Conservation (phyloP, 2,329 filamentous ascomycete species). For the Epichloe scottii region DNA sequence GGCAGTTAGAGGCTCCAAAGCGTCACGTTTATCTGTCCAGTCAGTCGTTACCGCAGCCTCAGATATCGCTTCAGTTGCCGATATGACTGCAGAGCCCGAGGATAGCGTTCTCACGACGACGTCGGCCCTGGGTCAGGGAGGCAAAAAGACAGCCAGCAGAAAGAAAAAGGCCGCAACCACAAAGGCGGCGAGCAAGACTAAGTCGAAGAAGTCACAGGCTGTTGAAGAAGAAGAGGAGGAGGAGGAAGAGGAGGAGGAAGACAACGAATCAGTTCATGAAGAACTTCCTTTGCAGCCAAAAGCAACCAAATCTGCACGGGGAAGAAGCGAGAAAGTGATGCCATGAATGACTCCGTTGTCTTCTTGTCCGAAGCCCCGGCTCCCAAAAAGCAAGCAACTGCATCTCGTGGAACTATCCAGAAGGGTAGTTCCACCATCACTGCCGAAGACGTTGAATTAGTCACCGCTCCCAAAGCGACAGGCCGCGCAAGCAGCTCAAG, state of each 20-base stretch:
- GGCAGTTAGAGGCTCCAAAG: slow-evolving; percentile 50
- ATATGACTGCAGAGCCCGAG: slow-evolving; percentile 37
- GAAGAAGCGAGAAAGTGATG: slow-evolving; percentile 52
- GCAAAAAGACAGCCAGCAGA: slow-evolving; percentile 38
- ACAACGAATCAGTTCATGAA: slow-evolving; percentile 20
- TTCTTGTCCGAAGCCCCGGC: slow-evolving; percentile 35
- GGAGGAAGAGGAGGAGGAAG: slow-evolving; percentile 10
- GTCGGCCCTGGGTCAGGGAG: slow-evolving; percentile 45
- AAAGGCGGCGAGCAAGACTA: slow-evolving; percentile 26
- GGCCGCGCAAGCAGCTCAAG: slow-evolving; percentile 27
- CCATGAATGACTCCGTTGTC: slow-evolving; percentile 36
- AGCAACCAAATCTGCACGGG: slow-evolving; percentile 34
- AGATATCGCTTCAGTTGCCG: slow-evolving; percentile 35
- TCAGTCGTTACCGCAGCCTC: slow-evolving; percentile 39
- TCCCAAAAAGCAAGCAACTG: slow-evolving; percentile 46
- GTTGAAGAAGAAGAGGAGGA: slow-evolving; percentile 9
- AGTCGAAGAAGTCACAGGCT: slow-evolving; percentile 38
- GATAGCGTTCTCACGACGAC: slow-evolving; percentile 48
- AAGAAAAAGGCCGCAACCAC: slow-evolving; percentile 41
- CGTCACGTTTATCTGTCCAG: slow-evolving; percentile 51
- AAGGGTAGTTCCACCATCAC: slow-evolving; percentile 27
- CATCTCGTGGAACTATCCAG: slow-evolving; percentile 34
- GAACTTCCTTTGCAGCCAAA: slow-evolving; percentile 14
- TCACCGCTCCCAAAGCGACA: slow-evolving; percentile 19
- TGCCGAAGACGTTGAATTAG: slow-evolving; percentile 28